These are phyloP conservation scores for Myriosclerotinia scirpicola DNA, from an alignment of 2,329 filamentous ascomycete species.

Conservation along the genomic window DNA sequence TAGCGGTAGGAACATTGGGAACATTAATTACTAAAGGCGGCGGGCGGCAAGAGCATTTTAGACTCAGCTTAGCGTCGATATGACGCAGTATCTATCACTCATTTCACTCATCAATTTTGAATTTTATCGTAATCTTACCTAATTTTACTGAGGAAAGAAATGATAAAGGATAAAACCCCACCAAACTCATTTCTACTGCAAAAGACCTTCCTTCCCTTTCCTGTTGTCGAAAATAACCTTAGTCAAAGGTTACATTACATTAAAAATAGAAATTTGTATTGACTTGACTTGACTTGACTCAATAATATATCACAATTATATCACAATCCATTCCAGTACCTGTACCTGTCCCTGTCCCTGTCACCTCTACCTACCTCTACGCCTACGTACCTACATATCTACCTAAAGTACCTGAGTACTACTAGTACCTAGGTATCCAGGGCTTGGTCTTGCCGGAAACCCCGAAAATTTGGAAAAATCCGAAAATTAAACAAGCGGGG, in stretches of 20 bases:
- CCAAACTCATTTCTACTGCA: too few relatives aligned
- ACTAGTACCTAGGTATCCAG: too few relatives aligned
- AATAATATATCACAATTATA: not conserved
- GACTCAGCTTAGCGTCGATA: too few relatives aligned
- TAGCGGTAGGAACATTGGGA: not conserved
- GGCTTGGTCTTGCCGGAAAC: slow-evolving; percentile 9
- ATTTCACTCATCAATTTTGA: not conserved
- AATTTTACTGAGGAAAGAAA: not conserved
- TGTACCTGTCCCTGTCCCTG: too few relatives aligned
- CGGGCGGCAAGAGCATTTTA: not conserved
- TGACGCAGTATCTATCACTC: not conserved
- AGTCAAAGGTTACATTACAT: not conserved
- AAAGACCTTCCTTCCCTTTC: too few relatives aligned
- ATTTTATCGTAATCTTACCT: not conserved
- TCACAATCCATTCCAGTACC: too few relatives aligned
- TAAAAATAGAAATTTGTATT: not conserved
- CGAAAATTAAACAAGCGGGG: slow-evolving; percentile 13
- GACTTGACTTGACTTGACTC: too few relatives aligned
- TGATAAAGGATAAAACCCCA: slow-evolving; percentile 17
- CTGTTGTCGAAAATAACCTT: not conserved
- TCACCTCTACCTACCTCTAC: too few relatives aligned
- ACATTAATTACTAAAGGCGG: not conserved
- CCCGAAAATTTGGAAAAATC: not conserved
- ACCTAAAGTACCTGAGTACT: not conserved
- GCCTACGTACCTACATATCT: not conserved